Evolutionary conservation across 345 rosid genomes (phyloP).

Genomic region (Clausena lansium): DNA sequence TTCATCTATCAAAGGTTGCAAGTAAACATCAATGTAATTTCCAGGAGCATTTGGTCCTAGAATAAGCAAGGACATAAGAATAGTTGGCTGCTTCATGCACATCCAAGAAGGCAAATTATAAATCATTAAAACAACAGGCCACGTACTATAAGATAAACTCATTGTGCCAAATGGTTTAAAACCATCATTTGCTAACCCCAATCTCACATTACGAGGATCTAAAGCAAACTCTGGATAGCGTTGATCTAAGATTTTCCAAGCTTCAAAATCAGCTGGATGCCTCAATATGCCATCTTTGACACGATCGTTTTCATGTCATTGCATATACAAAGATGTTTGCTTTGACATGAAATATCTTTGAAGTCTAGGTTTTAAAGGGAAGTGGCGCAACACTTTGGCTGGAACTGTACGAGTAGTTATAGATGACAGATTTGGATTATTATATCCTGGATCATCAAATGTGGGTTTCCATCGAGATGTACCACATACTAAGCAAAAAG

Average conservation of each 20-base stretch:
- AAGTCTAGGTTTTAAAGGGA: too few species aligned
- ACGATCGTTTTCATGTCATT: background rate
- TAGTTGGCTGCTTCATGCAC: background rate
- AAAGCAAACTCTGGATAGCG: background rate
- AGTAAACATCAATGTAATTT: background rate
- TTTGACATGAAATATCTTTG: too few species aligned
- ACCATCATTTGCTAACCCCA: background rate
- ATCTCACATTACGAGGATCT: background rate
- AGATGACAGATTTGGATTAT: too few species aligned
- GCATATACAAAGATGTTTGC: background rate
- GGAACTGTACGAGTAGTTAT: too few species aligned
- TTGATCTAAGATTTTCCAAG: background rate
- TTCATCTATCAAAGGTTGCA: background rate
- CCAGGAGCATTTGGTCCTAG: background rate
- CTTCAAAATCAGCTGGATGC: background rate
- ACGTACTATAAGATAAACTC: background rate
- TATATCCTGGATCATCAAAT: too few species aligned
- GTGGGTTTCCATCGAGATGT: too few species aligned
- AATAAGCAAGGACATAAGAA: background rate
- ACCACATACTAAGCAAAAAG: too few species aligned
- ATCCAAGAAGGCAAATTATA: conserved; percentile 15
- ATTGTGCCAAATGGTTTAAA: background rate
- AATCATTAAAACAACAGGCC: background rate
- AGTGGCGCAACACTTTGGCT: too few species aligned
- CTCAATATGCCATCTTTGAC: background rate